A percentile compares a stretch with the other conserved stretches of the same genome.
These are phyloP conservation scores for Penicillium roqueforti DNA, from an alignment of 495 filamentous ascomycete species.

Conservation along the genomic window DNA sequence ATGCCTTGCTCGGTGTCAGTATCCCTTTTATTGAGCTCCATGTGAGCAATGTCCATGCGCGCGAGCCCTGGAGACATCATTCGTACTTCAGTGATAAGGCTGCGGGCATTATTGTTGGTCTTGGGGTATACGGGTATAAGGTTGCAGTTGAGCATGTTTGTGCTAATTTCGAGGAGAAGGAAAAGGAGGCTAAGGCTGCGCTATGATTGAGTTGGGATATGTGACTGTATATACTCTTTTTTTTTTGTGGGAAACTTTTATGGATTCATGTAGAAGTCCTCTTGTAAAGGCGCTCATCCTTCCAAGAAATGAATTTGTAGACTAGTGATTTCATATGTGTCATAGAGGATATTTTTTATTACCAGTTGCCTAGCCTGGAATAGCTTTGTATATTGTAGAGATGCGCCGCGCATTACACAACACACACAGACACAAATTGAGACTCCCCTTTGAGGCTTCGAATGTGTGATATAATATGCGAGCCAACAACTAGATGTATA, in stretches of 20 bases:
- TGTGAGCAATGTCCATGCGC: slow-evolving; percentile 62
- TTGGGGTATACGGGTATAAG: slow-evolving; percentile 65
- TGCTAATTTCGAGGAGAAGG: slow-evolving; percentile 37
- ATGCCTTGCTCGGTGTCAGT: slow-evolving; percentile 58
- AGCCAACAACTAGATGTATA: neutral
- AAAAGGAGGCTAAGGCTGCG: slow-evolving; percentile 25
- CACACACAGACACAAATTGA: neutral
- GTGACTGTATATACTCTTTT: too few species aligned
- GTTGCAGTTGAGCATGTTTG: slow-evolving; percentile 63
- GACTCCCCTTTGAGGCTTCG: neutral
- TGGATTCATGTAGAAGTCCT: too few species aligned
- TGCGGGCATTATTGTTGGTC: slow-evolving; percentile 59
- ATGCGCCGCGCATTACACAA: neutral
- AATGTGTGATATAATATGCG: neutral
- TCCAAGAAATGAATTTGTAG: neutral
- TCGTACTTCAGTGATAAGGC: slow-evolving; percentile 71
- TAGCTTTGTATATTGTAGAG: neutral
- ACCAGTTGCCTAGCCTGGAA: neutral
- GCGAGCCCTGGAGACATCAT: slow-evolving; percentile 59
- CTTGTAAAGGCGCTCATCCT: too few species aligned
- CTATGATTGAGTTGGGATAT: slow-evolving; percentile 3
- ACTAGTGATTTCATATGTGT: neutral
- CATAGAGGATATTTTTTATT: neutral
- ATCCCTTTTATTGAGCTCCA: slow-evolving; percentile 72
- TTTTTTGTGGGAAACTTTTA: too few species aligned